Conservation (phyloP, 345 rosid species). For the Eucalyptus cladocalyx region DNA sequence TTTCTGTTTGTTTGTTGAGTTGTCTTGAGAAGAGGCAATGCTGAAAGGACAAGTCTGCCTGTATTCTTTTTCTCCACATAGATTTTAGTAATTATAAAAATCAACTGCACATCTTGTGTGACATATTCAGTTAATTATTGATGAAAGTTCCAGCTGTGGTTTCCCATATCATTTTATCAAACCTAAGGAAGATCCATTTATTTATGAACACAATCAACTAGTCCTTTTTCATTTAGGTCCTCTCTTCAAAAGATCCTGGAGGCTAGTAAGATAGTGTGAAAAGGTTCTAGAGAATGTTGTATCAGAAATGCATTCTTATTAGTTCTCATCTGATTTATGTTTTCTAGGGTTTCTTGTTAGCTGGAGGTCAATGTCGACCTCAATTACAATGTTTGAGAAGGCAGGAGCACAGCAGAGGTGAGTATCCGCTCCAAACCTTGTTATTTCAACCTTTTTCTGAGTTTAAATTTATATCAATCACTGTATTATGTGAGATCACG, state of each 20-base stretch:
- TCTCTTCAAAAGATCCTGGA: not conserved
- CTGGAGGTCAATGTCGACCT: slow-evolving; percentile 51
- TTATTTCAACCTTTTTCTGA: not conserved
- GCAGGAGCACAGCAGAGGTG: slow-evolving; percentile 79
- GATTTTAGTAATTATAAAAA: not conserved
- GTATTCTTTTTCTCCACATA: not conserved
- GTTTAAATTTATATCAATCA: not conserved
- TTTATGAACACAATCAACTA: not conserved
- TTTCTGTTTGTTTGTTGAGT: not conserved
- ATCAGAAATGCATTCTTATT: not conserved
- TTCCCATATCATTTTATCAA: not conserved
- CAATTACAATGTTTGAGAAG: slow-evolving; percentile 58
- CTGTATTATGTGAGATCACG: not conserved
- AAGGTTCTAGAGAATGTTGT: not conserved
- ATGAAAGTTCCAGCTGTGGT: not conserved
- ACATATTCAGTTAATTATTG: not conserved
- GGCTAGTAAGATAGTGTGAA: not conserved
- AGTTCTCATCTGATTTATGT: not conserved
- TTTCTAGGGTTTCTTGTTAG: slow-evolving; percentile 13
- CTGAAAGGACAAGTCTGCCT: not conserved
- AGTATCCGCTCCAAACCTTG: not conserved
- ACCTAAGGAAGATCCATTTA: not conserved
- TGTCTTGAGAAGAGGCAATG: not conserved
- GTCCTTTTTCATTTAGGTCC: not conserved
- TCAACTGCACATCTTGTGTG: not conserved